Evolutionary conservation across 2,329 filamentous ascomycete species (phyloP), one percentile per base, ranked within the genome.

Genomic region (Diaporthe sp.): DNA sequence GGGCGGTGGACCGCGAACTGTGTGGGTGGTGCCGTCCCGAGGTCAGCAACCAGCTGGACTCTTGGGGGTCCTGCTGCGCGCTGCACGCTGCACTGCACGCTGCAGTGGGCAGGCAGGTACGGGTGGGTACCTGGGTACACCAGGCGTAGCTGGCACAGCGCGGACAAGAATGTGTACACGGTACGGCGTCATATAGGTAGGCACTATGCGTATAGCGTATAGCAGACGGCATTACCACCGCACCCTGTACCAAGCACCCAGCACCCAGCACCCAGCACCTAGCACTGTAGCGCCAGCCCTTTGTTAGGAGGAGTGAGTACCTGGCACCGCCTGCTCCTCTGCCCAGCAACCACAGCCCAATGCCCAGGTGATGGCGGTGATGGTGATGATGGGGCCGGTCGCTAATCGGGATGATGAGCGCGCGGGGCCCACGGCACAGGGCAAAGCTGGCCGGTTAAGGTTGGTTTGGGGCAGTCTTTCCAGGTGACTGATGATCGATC

Each of bases 1-100:
- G 55, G 51, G 62, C 65, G 61, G 55, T 60, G 71, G 25, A 70
- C 37, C 31, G 39, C 55, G 39, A 72, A 76, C 75, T 74, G 75
- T 76, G 75, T 71, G 75, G 42, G 37, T 39, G 19, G 42, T 65
- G 44, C 44, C 53, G 53, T 60, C 72, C 72, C 71, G 46, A 51
- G 42, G 31, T 25, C 71, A 72, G 71, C 68, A 60, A 12, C 68
- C 68, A 57, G 55, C 51, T 53, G 65, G 62, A 31, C 39, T 44
- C 39, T 46, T 65, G 51, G 53, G 46, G 49, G 22, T 61, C 15
- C 31, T 46, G 31, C 15, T 37, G 49, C 49, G 42, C 31, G 46
- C 19, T 51, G 25, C 46, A 31, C 10, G 31, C 51, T 58, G 51
- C 44, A 68, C 22, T n/a, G 62, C 42, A 58, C 28, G 31, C 17